Evolutionary conservation across 148 eudicot species (phyloP), one percentile per base, ranked within the genome.

Genomic region (Vaccinium corymbosum): DNA sequence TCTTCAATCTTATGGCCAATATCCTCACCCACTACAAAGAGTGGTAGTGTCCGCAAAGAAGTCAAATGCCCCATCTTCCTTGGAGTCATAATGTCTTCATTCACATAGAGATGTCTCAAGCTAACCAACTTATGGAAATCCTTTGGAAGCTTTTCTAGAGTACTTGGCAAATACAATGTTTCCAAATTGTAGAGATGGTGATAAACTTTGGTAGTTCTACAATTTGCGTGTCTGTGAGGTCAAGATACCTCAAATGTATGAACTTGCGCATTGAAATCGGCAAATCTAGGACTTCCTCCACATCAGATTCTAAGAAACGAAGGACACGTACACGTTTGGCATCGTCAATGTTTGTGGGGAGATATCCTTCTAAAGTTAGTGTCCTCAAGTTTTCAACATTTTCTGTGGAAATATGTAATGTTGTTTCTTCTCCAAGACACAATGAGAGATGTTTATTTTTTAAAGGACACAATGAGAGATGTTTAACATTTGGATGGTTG

Each of bases 231-330:
- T 13, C 2, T 7, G 72, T 32, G 9, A 80, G 22, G 20, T 80
- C 74, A 59, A 80, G 82, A 61, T 27, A 19, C 62, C 73, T 56
- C 13, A 80, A 19, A 80, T 61, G 74, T 38, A 19, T 80, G 52
- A 80, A 38, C 50, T 12, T 15, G 3, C 50, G 22, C 11, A 80
- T 61, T 61, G 82, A 80, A 13, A 15, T 19, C 0, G 82, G 82
- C 27, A 80, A 38, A 1, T 59, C 25, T 22, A 7, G n/a, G 10
- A 8, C 27, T n/a, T n/a, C 4, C 10, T n/a, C 4, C 10, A 66
- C n/a, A 6, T 32, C 1, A 12, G 10, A 0, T 7, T 0, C 3
- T 22, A 11, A 51, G 53, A 51, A 51, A 51, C 7, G 53, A 1
- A 50, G 53, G 13, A 8, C 53, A 1, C 53, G 2, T 9, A 12